phyloP scores from a whole-genome alignment of 1,284 basidiomycete genomes.

The Melampsora occidentalis region DNA sequence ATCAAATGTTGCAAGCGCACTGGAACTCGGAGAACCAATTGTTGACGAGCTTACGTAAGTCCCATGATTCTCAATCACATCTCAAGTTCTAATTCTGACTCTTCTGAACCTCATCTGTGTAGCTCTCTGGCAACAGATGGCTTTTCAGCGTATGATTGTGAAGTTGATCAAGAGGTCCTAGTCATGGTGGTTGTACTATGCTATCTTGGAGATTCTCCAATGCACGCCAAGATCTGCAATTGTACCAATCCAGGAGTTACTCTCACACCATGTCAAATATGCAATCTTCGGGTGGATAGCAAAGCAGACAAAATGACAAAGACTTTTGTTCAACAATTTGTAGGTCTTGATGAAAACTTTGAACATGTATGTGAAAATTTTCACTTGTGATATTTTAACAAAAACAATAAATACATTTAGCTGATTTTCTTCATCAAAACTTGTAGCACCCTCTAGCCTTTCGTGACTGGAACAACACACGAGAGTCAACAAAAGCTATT shows the following conservation, averaged over 20 bases:
- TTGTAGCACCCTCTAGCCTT: not conserved
- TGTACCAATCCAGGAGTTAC: not conserved
- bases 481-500: no score
- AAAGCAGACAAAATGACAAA: not conserved
- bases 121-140: no score
- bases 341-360: not conserved
- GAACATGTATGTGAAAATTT: not conserved
- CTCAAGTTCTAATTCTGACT: not conserved
- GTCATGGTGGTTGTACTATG: not conserved
- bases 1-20: not conserved
- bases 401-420: not conserved
- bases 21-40: not conserved
- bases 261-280: not conserved
- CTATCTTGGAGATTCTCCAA: constrained; percentile 2
- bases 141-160: no score
- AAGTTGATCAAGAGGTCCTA: not conserved
- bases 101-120: not conserved
- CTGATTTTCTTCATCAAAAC: not conserved
- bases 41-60: not conserved
- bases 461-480: not conserved
- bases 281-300: not conserved
- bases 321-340: not conserved
- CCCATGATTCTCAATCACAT: not conserved
- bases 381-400: not conserved
- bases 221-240: not conserved